Conservation (phyloP, 257 asterid species). For the Rhazya stricta region DNA sequence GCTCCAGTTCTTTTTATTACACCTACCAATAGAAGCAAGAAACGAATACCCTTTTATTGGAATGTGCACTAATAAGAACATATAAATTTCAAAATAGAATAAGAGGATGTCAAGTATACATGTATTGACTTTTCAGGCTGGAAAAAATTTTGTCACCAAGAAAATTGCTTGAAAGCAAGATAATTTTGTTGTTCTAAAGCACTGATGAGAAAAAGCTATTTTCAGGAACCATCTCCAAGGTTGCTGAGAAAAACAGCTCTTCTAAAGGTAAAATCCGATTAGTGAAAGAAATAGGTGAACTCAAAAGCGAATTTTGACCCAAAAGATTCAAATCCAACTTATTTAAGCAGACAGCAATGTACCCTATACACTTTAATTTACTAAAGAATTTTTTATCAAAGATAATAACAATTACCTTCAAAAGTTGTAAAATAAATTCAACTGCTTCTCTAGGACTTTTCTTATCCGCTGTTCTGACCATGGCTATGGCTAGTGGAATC, state of each 20-base stretch:
- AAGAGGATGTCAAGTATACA: neutral
- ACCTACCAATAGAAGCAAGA: neutral
- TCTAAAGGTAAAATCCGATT: neutral
- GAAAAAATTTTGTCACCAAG: neutral
- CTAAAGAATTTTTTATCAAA: neutral
- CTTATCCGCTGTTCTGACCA: slow-evolving; percentile 76
- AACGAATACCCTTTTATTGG: neutral
- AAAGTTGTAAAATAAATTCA: slow-evolving; percentile 88
- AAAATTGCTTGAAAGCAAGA: neutral
- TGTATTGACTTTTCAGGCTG: neutral
- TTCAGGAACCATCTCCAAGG: neutral
- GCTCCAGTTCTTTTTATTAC: neutral
- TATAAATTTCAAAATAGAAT: neutral
- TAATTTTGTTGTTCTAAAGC: neutral
- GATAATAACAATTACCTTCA: slow-evolving; percentile 53
- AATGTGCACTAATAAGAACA: neutral
- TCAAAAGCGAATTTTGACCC: neutral
- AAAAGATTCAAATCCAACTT: neutral
- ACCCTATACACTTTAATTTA: neutral
- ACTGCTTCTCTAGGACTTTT: slow-evolving; percentile 99
- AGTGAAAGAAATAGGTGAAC: neutral
- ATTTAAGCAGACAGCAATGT: neutral
- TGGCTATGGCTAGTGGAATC: slow-evolving; percentile 91
- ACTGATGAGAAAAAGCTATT: neutral
- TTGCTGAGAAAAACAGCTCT: neutral